These are phyloP conservation scores for Erucastrum elatum DNA, from an alignment of 345 rosid species.

Conservation along the genomic window DNA sequence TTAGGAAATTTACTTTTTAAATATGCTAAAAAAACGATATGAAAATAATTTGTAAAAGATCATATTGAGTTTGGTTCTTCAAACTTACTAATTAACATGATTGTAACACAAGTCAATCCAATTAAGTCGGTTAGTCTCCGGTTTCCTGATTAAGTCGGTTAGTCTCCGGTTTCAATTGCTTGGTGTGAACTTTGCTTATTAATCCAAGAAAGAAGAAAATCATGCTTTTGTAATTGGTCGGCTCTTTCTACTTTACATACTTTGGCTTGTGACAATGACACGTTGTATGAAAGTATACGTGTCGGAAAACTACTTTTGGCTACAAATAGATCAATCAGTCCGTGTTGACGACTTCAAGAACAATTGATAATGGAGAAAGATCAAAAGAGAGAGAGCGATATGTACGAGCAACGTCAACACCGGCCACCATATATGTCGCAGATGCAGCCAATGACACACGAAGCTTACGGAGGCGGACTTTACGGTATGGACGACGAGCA, in stretches of 20 bases:
- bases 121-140: too few species aligned
- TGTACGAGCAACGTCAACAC: conserved; percentile 22
- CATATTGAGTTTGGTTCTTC: too few species aligned
- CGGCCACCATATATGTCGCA: conserved; percentile 50
- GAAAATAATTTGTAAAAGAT: too few species aligned
- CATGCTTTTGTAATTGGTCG: too few species aligned
- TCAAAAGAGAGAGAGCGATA: conserved; percentile 28
- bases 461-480: conserved; percentile 70
- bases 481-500: conserved; percentile 48
- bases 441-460: conserved; percentile 56
- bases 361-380: conserved; percentile 39
- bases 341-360: background rate
- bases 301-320: background rate
- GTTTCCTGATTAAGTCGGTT: too few species aligned
- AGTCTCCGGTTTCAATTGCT: too few species aligned
- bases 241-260: background rate
- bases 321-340: background rate
- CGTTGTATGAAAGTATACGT: background rate
- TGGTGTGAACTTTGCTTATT: too few species aligned
- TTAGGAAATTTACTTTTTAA: too few species aligned
- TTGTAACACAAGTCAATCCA: too few species aligned
- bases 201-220: too few species aligned
- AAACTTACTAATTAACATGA: too few species aligned
- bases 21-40: too few species aligned
- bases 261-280: background rate